Percentiles rank a stretch among this genome's conserved stretches.
Conservation (phyloP, 2,329 filamentous ascomycete species). For the Aureobasidium sp. region DNA sequence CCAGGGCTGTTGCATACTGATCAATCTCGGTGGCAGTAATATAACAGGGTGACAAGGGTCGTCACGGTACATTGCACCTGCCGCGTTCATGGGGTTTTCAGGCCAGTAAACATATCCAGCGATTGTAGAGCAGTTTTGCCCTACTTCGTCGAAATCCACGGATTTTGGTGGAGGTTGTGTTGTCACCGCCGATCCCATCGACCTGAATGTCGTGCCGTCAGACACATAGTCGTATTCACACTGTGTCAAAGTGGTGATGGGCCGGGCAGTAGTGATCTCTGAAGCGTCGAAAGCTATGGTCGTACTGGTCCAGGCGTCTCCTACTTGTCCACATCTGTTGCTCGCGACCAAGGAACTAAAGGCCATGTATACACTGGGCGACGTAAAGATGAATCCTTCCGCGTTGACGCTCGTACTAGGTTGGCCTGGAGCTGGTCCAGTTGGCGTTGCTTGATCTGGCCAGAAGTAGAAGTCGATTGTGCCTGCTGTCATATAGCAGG, state of each 20-base stretch:
- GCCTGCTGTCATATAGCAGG: conserved; percentile 13
- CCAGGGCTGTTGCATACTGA: conserved; percentile 8
- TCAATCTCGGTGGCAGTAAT: not conserved
- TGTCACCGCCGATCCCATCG: not conserved
- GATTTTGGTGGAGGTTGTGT: conserved; percentile 8
- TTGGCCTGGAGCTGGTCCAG: not conserved
- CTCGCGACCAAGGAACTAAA: conserved; percentile 11
- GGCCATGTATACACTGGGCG: conserved; percentile 15
- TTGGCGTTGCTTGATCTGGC: conserved; percentile 14
- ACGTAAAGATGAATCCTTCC: conserved; percentile 14
- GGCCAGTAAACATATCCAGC: conserved; percentile 13
- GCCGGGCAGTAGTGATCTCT: conserved; percentile 13
- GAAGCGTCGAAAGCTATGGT: conserved; percentile 12
- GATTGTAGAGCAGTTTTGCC: conserved; percentile 8
- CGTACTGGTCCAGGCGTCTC: conserved; percentile 11
- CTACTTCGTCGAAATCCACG: conserved; percentile 8
- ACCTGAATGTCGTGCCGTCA: not conserved
- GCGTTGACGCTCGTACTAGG: conserved; percentile 11
- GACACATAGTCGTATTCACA: not conserved
- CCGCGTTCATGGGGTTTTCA: conserved; percentile 12
- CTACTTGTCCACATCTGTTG: conserved; percentile 13
- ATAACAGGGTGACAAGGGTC: conserved; percentile 11
- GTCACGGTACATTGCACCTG: not conserved
- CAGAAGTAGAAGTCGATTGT: conserved; percentile 14
- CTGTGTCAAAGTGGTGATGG: conserved; percentile 10